Evolutionary conservation across 106 monocot species (phyloP).

Genomic region (Posidonia australis): DNA sequence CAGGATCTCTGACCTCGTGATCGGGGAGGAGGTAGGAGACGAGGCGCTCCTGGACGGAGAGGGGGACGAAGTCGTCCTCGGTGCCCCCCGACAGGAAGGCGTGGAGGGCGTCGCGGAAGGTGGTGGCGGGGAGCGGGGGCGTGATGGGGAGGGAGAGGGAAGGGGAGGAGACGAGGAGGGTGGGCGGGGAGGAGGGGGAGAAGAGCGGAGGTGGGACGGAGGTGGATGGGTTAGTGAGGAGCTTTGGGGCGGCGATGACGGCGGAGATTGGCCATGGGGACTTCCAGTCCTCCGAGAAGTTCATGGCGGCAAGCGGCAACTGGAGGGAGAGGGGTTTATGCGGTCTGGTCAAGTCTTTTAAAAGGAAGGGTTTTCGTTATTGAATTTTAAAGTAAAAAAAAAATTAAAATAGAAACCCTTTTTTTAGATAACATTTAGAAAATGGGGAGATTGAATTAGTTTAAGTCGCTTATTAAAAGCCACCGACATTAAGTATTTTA

Average conservation of each 20-base stretch:
- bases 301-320: background rate
- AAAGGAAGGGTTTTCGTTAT: too few species aligned
- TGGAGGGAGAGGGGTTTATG: too few species aligned
- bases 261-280: background rate
- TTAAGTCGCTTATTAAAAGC: too few species aligned
- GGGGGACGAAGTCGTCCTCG: background rate
- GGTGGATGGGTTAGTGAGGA: background rate
- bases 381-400: too few species aligned
- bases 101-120: background rate
- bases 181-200: background rate
- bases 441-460: too few species aligned
- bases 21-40: background rate
- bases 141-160: slow-evolving; percentile 3
- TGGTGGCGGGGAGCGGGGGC: background rate
- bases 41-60: background rate
- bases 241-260: background rate
- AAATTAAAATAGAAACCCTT: too few species aligned
- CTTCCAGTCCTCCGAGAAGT: background rate
- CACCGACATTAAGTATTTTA: too few species aligned
- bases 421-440: too few species aligned
- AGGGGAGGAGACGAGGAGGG: background rate
- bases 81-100: background rate
- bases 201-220: background rate
- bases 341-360: too few species aligned
- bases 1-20: background rate